phyloP scores from a whole-genome alignment of 208 protist genomes.

The Leishmania tarentolae region DNA sequence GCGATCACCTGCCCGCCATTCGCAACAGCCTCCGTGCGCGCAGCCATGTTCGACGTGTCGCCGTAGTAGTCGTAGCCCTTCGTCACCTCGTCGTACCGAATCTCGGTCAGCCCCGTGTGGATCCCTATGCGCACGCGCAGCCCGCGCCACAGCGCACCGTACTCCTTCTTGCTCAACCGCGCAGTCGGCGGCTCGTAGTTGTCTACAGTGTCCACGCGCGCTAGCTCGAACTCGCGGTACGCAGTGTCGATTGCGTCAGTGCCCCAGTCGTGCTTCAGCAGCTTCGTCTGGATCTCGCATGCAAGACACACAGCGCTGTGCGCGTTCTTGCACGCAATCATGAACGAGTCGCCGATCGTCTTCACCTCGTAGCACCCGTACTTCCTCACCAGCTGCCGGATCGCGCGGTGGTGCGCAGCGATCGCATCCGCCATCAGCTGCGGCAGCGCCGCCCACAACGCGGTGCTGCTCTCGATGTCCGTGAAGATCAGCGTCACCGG shows the following conservation, averaged over 20 bases:
- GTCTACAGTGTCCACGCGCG: conserved; percentile 19
- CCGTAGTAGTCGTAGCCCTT: conserved; percentile 49
- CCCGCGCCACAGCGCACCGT: conserved; percentile 42
- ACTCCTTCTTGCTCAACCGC: conserved; percentile 36
- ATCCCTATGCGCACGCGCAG: conserved; percentile 63
- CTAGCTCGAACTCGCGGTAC: conserved; percentile 56
- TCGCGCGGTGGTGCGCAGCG: conserved; percentile 66
- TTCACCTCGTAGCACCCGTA: conserved; percentile 49
- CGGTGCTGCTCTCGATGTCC: conserved; percentile 82
- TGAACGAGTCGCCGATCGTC: conserved; percentile 38
- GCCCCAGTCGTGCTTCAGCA: conserved; percentile 60
- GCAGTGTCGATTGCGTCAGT: conserved; percentile 42
- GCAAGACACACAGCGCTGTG: conserved; percentile 45
- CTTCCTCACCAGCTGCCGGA: conserved; percentile 60
- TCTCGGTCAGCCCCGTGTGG: conserved; percentile 71
- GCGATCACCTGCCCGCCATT: conserved; percentile 78
- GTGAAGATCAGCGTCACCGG: conserved; percentile 77
- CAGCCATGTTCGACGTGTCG: conserved; percentile 18
- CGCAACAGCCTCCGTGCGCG: conserved; percentile 75
- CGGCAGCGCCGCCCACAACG: conserved; percentile 63
- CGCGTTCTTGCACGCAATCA: conserved; percentile 62
- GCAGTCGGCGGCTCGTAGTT: conserved; percentile 33
- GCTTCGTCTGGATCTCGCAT: conserved; percentile 51
- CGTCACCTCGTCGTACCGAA: conserved; percentile 58
- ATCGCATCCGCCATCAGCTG: conserved; percentile 70